A percentile compares a stretch with the other conserved stretches of the same genome.
These are phyloP conservation scores for Suhomyces emberorum DNA, from an alignment of 805 yeast genomes.

Conservation along the genomic window DNA sequence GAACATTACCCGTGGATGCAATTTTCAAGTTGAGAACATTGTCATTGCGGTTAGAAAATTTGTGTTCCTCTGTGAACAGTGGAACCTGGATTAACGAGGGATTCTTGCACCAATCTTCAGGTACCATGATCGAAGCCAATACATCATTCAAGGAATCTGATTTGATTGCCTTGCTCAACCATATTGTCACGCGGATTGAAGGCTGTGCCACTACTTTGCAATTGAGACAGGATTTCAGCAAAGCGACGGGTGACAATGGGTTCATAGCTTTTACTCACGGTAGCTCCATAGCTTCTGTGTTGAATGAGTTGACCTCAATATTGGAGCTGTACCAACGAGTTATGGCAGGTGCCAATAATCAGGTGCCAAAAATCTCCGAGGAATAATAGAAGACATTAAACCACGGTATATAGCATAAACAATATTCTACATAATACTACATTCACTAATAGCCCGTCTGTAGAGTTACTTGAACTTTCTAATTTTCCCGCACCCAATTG, in stretches of 20 bases:
- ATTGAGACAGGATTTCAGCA: conserved; percentile 31
- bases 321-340: not conserved
- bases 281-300: conserved; percentile 18
- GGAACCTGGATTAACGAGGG: conserved; percentile 29
- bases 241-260: conserved; percentile 20
- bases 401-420: too few relatives aligned
- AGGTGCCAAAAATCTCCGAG: too few relatives aligned
- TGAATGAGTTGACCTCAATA: conserved; percentile 22
- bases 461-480: too few relatives aligned
- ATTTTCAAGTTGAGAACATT: conserved; percentile 52
- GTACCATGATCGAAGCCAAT: conserved; percentile 18
- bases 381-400: too few relatives aligned
- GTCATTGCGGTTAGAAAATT: conserved; percentile 55
- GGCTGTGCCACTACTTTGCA: conserved; percentile 42
- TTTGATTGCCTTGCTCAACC: conserved; percentile 55
- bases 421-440: too few relatives aligned
- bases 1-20: conserved; percentile 41
- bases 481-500: too few relatives aligned
- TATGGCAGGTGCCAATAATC: too few relatives aligned
- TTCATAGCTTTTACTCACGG: conserved; percentile 17
- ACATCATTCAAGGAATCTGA: conserved; percentile 36
- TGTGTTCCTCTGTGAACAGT: conserved; percentile 51
- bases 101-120: conserved; percentile 25
- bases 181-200: conserved; percentile 67
- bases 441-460: too few relatives aligned